Conservation (phyloP, 495 filamentous ascomycete species). For the Aspergillus bridgeri region DNA sequence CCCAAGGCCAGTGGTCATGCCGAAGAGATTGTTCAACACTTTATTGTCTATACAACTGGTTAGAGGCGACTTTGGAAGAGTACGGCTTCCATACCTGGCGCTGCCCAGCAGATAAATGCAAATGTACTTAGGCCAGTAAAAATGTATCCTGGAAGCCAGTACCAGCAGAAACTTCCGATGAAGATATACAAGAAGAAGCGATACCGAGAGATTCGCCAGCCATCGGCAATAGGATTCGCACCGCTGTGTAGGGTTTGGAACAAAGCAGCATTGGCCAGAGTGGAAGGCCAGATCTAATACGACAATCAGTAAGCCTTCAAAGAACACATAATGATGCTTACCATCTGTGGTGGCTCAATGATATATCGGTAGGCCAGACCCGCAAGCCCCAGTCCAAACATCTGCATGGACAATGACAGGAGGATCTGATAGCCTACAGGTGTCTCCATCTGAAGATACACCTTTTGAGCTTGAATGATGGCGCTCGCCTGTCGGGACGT, state of each 20-base stretch:
- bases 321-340: not conserved
- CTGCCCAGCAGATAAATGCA: conserved; percentile 84
- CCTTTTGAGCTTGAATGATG: conserved; percentile 54
- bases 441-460: conserved; percentile 28
- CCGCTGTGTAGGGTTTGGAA: conserved; percentile 82
- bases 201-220: conserved; percentile 77
- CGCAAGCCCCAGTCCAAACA: conserved; percentile 49
- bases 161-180: conserved; percentile 61
- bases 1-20: conserved; percentile 78
- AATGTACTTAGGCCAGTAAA: conserved; percentile 88
- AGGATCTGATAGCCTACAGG: conserved; percentile 43
- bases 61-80: conserved; percentile 14
- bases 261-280: conserved; percentile 82
- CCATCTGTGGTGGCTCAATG: conserved; percentile 72
- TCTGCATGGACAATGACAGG: conserved; percentile 38
- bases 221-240: conserved; percentile 74
- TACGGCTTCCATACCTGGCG: conserved; percentile 59
- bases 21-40: conserved; percentile 56
- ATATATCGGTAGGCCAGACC: conserved; percentile 59
- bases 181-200: conserved; percentile 75
- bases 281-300: conserved; percentile 73
- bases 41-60: conserved; percentile 26
- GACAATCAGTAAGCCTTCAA: not conserved
- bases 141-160: conserved; percentile 79
- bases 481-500: conserved; percentile 54